Evolutionary conservation across 768 basidiomycete genomes (phyloP).

Genomic region (Termitomyces sp.): DNA sequence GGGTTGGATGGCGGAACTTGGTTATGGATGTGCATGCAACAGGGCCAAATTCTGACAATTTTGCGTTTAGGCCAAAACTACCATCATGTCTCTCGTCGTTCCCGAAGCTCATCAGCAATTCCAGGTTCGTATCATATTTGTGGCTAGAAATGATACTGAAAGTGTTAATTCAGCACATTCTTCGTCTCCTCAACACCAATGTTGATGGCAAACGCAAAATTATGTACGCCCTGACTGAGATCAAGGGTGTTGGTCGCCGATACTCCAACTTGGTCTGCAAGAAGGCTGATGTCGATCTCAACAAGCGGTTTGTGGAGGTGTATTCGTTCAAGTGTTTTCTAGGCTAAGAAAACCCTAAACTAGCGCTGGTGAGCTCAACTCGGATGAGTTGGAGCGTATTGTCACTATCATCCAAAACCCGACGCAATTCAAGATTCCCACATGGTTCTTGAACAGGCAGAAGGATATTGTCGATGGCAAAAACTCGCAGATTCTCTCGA

Average conservation of each 20-base stretch:
- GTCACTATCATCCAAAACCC: constrained; percentile 99
- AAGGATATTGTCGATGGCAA: constrained; percentile 98
- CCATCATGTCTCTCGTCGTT: constrained; percentile 91
- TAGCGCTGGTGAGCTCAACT: constrained; percentile 99
- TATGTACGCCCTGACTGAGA: constrained; percentile 99
- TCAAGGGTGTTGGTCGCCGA: constrained; percentile 99
- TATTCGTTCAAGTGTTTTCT: neutral
- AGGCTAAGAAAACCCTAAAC: neutral
- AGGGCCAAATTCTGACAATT: constrained; percentile 18
- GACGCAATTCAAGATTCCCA: constrained; percentile 98
- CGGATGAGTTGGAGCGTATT: constrained; percentile 97
- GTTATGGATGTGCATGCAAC: constrained; percentile 15
- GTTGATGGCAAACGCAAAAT: constrained; percentile 99
- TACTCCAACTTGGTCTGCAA: constrained; percentile 99
- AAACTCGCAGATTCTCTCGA: constrained; percentile 93
- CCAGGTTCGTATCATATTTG: constrained; percentile 52
- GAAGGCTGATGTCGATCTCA: constrained; percentile 98
- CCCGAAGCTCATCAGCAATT: constrained; percentile 96
- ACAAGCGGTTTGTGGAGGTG: constrained; percentile 76
- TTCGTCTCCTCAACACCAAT: constrained; percentile 99
- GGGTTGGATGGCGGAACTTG: constrained; percentile 17
- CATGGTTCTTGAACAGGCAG: constrained; percentile 99
- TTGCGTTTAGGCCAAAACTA: constrained; percentile 16
- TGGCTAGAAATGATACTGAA: neutral
- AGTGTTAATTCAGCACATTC: constrained; percentile 72